Evolutionary conservation across 2,329 filamentous ascomycete genomes (phyloP).

Genomic region (Scedosporium apiospermum): DNA sequence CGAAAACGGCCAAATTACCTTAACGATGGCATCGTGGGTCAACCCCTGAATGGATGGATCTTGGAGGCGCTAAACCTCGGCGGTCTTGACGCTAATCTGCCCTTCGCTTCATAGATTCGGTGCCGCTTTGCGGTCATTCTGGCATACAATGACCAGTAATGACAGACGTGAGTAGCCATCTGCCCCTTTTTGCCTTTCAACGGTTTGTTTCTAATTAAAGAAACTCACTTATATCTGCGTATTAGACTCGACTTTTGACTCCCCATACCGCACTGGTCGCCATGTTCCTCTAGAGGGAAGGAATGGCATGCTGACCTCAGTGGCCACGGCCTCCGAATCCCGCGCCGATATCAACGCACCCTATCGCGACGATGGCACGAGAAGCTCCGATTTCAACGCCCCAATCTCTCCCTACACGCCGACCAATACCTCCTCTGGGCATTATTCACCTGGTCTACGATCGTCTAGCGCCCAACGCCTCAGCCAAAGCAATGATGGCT

Average conservation of each 20-base stretch:
- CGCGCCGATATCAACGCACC: constrained; percentile 71
- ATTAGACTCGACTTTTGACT: constrained; percentile 83
- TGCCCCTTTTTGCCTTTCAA: neutral
- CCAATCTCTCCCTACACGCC: constrained; percentile 28
- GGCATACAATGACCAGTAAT: constrained; percentile 79
- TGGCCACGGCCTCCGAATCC: constrained; percentile 84
- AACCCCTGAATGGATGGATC: neutral
- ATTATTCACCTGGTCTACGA: constrained; percentile 85
- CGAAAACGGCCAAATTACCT: neutral
- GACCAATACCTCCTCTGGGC: constrained; percentile 50
- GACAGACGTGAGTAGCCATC: constrained; percentile 48
- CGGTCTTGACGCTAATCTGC: neutral
- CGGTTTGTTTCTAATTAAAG: neutral
- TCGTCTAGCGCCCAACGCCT: constrained; percentile 62
- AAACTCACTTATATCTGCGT: neutral
- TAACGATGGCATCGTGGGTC: neutral
- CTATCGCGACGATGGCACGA: constrained; percentile 43
- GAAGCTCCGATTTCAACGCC: constrained; percentile 25
- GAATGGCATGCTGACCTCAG: constrained; percentile 73
- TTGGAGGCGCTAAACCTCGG: neutral
- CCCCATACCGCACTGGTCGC: constrained; percentile 80
- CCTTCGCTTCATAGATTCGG: constrained; percentile 41
- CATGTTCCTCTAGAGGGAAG: constrained; percentile 83
- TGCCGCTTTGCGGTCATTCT: constrained; percentile 77
- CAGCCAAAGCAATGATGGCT: constrained; percentile 52